These are phyloP conservation scores for Gymnopilus junonius DNA, from an alignment of 768 basidiomycete genomes.

Conservation along the genomic window DNA sequence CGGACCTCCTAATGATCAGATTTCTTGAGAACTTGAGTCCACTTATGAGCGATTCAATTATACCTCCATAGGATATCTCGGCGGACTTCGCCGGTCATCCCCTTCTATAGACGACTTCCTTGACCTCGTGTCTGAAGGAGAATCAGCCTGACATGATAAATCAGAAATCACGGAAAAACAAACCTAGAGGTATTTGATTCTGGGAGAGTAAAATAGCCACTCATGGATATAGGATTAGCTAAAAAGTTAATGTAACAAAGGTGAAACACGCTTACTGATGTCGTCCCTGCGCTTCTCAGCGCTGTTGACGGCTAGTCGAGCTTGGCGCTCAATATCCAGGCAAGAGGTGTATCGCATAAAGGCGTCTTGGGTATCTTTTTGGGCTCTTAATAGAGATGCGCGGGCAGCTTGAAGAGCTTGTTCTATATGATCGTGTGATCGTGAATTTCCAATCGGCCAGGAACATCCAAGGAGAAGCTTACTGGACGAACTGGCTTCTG, in stretches of 20 bases:
- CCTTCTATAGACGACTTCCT: slow-evolving; percentile 57
- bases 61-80: slow-evolving; percentile 50
- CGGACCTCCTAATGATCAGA: slow-evolving; percentile 38
- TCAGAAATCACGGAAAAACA: slow-evolving; percentile 14
- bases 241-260: slow-evolving; percentile 4
- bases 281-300: slow-evolving; percentile 77
- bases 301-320: slow-evolving; percentile 61
- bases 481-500: slow-evolving; percentile 67
- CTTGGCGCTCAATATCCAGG: slow-evolving; percentile 69
- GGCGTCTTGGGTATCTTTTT: slow-evolving; percentile 74
- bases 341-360: slow-evolving; percentile 72
- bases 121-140: slow-evolving; percentile 44
- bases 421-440: slow-evolving; percentile 36
- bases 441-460: slow-evolving; percentile 23
- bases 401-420: slow-evolving; percentile 68
- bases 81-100: slow-evolving; percentile 50
- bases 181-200: slow-evolving; percentile 44
- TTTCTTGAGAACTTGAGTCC: slow-evolving; percentile 2
- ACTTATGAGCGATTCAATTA: slow-evolving; percentile 9
- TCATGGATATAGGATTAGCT: slow-evolving; percentile 25
- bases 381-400: slow-evolving; percentile 61
- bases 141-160: slow-evolving; percentile 20
- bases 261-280: slow-evolving; percentile 45
- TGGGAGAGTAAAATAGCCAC: slow-evolving; percentile 52
- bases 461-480: slow-evolving; percentile 26